Evolutionary conservation across 2,329 filamentous ascomycete genomes (phyloP).

Genomic region (Xylaria sp.): DNA sequence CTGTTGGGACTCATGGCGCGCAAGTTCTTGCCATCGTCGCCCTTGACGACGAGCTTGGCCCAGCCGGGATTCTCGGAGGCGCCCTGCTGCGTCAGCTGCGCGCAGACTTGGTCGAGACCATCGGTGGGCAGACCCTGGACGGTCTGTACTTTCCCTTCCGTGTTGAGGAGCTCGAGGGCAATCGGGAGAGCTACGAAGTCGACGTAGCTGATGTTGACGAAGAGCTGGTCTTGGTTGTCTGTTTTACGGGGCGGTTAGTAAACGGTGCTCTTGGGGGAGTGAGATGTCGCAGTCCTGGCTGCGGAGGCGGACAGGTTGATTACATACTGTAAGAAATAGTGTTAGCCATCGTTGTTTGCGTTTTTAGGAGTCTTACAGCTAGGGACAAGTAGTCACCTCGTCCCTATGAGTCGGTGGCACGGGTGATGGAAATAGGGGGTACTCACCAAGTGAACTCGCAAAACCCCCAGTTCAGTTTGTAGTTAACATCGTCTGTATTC

Average conservation of each 20-base stretch:
- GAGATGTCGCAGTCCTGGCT: too few relatives aligned
- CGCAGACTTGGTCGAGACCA: constrained; percentile 60
- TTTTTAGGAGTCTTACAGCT: too few relatives aligned
- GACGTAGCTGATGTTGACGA: constrained; percentile 77
- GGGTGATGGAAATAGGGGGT: neutral
- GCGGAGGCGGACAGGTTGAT: neutral
- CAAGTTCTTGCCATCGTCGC: constrained; percentile 54
- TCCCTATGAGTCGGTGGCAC: neutral
- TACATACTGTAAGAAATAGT: constrained; percentile 27
- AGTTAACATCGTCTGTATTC: constrained; percentile 72
- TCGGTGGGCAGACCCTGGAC: constrained; percentile 62
- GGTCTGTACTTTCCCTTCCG: constrained; percentile 55
- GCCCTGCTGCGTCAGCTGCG: constrained; percentile 58
- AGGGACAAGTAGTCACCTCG: too few relatives aligned
- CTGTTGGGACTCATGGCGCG: constrained; percentile 66
- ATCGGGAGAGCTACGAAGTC: constrained; percentile 79
- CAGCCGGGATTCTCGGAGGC: constrained; percentile 61
- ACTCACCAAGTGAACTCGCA: constrained; percentile 59
- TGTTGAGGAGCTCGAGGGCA: constrained; percentile 63
- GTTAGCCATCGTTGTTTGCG: constrained; percentile 25
- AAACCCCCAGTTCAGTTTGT: constrained; percentile 72
- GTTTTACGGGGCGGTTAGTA: constrained; percentile 44
- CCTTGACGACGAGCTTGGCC: constrained; percentile 62
- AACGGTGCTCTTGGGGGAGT: neutral
- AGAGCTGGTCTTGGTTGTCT: constrained; percentile 70